These are phyloP conservation scores for Suillus spraguei DNA, from an alignment of 768 basidiomycete species.

Conservation along the genomic window DNA sequence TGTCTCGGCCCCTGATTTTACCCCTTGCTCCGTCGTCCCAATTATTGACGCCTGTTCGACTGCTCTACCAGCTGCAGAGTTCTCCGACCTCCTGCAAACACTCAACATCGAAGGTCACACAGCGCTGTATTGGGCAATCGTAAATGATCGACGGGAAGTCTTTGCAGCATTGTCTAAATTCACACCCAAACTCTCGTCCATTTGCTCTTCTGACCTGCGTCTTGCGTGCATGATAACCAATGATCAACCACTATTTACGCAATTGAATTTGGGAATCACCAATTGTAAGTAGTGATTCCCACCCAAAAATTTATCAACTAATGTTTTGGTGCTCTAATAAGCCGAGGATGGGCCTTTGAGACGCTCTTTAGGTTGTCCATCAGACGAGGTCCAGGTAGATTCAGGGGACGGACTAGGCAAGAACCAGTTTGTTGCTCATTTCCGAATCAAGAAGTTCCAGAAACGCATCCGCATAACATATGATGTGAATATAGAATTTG, in stretches of 20 bases:
- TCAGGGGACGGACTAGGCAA: constrained; percentile 43
- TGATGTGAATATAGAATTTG: constrained; percentile 55
- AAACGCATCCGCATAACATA: constrained; percentile 61
- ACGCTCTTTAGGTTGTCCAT: constrained; percentile 35
- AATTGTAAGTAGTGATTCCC: background rate
- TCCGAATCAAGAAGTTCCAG: constrained; percentile 57
- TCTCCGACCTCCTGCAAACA: constrained; percentile 5
- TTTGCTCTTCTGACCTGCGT: constrained; percentile 56
- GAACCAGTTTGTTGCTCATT: constrained; percentile 50
- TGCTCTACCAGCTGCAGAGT: constrained; percentile 49
- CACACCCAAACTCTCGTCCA: constrained; percentile 40
- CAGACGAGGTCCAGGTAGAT: constrained; percentile 52
- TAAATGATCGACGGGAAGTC: constrained; percentile 24
- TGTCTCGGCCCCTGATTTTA: background rate
- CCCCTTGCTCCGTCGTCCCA: constrained; percentile 25
- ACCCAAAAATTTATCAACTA: no score
- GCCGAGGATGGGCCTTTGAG: constrained; percentile 41
- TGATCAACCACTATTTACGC: constrained; percentile 5
- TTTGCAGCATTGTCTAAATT: constrained; percentile 43
- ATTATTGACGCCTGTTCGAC: constrained; percentile 63
- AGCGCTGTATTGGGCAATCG: constrained; percentile 8
- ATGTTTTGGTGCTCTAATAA: background rate
- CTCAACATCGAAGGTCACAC: constrained; percentile 6
- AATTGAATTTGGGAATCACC: background rate
- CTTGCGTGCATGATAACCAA: constrained; percentile 52